These are phyloP conservation scores for Stenogyne calaminthoides DNA, from an alignment of 305 asterid genomes.

Conservation along the genomic window DNA sequence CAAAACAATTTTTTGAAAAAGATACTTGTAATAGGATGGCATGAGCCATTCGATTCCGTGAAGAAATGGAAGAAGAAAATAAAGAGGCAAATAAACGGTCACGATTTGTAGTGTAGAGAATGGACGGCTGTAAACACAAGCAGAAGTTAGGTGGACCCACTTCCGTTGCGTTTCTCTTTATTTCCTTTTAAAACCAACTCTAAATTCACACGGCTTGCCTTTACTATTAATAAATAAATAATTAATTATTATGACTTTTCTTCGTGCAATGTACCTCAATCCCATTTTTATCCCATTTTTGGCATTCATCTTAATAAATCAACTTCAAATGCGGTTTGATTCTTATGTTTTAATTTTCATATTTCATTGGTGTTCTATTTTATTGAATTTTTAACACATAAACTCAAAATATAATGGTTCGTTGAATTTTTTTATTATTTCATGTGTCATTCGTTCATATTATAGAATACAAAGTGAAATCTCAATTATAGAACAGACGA, in stretches of 20 bases:
- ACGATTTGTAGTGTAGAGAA: background rate
- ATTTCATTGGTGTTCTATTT: no score
- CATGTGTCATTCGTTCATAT: no score
- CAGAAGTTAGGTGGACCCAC: background rate
- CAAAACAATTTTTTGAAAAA: no score
- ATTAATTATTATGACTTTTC: background rate
- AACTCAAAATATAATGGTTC: no score
- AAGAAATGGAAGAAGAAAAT: background rate
- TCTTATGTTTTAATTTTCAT: no score
- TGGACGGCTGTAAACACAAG: background rate
- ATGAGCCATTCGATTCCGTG: background rate
- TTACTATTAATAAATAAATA: background rate
- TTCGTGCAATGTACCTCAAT: background rate
- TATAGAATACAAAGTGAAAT: no score
- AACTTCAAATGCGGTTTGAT: no score
- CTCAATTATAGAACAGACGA: no score
- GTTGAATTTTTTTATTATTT: no score
- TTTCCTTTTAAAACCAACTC: background rate
- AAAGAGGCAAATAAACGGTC: background rate
- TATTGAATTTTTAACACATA: no score
- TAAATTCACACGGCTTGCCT: background rate
- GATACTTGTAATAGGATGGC: no score
- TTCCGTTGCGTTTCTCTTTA: background rate
- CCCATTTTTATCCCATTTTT: background rate
- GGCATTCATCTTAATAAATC: background rate